Percentiles rank a stretch among this genome's conserved stretches.
phyloP scores from a whole-genome alignment of 257 asterid genomes.

The Petunia secreta region DNA sequence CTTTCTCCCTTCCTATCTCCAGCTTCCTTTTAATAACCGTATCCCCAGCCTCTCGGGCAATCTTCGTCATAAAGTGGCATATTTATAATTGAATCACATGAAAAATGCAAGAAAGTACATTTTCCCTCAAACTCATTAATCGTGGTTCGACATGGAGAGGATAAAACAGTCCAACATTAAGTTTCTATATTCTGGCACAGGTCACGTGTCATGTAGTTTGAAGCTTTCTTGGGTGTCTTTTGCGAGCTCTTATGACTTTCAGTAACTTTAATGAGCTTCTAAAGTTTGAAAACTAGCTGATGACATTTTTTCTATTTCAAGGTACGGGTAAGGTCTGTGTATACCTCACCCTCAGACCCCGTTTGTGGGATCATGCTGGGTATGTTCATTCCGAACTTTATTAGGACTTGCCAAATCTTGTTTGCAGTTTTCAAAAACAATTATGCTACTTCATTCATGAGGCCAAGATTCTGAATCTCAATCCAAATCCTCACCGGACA shows the following conservation, averaged over 20 bases:
- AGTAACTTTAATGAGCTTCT: not conserved
- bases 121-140: conserved; percentile 11
- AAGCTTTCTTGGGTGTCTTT: not conserved
- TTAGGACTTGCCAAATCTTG: not conserved
- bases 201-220: not conserved
- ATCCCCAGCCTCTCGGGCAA: not conserved
- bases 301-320: not conserved
- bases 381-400: not conserved
- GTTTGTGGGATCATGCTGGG: too few relatives aligned
- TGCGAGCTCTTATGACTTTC: not conserved
- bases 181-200: not conserved
- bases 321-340: too few relatives aligned
- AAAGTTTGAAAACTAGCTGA: conserved; percentile 12
- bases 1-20: conserved; percentile 2
- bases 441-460: not conserved
- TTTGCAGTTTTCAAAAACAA: conserved; percentile 2
- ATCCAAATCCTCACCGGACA: conserved; percentile 4
- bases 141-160: not conserved
- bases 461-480: conserved; percentile 19
- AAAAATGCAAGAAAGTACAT: conserved; percentile 3
- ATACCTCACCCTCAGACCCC: too few relatives aligned
- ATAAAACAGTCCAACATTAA: not conserved
- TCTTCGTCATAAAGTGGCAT: conserved; percentile 18
- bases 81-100: not conserved
- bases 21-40: not conserved